Evolutionary conservation across 2,329 filamentous ascomycete species (phyloP), one percentile per base, ranked within the genome.

Genomic region (Verticillium longisporum): DNA sequence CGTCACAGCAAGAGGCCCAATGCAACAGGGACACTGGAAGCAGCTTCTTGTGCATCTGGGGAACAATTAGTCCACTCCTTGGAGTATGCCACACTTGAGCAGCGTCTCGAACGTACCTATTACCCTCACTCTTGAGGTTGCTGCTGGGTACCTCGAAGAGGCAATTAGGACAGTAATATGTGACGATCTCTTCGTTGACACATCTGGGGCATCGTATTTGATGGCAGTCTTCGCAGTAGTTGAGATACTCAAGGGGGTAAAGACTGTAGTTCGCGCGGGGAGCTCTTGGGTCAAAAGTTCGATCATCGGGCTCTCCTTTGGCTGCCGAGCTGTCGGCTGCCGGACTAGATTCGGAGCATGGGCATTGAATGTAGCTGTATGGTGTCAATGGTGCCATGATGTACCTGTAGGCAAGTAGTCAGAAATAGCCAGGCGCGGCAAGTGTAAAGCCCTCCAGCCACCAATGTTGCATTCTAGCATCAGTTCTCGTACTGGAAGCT

Each of bases 181-280:
- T 95, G 56, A 96, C 88, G 60, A 97, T 92, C 77, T 99, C 95
- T 72, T 99, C 95, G 56, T 88, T 85, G 60, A 96, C 90, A 71
- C 95, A 99, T 77, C 92, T 83, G 6, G 92, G 91, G 72, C 95
- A 99, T 67, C 95, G 90, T 64, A 98, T 96, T 75, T 97, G 90
- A 72, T 96, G 92, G 74, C 95, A 99, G 73, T 98, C 95, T 72
- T 97, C 94, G 79, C 95, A 99, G 78, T 96, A 99, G 50, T 98
- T 83, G 32, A 99, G 84, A 72, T 97, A 88, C 71, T 98, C 94
- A 55, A 97, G 87, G 1, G 95, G 94, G 71, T 94, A 97, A 36
- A 99, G 81, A 66, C 92, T 93, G 80, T 92, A 98, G 73, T 92
- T 95, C 62, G 95, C 90, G 41, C 93, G 88, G 15, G 90, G 85